Evolutionary conservation across 139 green algal genomes (phyloP).

Genomic region (Deuterostichococcus epilithicus): DNA sequence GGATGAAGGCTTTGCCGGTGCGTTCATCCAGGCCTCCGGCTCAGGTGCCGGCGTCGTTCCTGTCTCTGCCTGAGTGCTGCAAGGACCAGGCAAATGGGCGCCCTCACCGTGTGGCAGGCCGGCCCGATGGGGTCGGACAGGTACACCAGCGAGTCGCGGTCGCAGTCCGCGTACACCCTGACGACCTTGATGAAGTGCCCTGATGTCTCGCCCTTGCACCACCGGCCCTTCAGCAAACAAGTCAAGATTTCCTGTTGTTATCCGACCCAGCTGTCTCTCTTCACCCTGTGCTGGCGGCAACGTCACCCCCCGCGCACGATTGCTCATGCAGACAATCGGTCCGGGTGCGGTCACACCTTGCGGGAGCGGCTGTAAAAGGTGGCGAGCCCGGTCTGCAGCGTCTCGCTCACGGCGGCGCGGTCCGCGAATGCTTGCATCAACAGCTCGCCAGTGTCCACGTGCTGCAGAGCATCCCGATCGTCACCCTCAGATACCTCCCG

Average conservation of each 20-base stretch:
- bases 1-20: too few relatives aligned
- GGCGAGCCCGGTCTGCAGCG: conserved; percentile 82
- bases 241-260: too few relatives aligned
- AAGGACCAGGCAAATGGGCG: neutral
- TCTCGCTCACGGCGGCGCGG: conserved; percentile 77
- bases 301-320: too few relatives aligned
- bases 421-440: conserved; percentile 98
- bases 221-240: conserved; percentile 64
- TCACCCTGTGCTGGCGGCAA: too few relatives aligned
- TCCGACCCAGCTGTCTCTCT: too few relatives aligned
- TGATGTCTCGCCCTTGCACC: conserved; percentile 98
- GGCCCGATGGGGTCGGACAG: conserved; percentile 81
- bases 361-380: conserved; percentile 95
- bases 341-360: too few relatives aligned
- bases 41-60: too few relatives aligned
- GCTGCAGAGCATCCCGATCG: conserved; percentile 43
- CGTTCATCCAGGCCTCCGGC: too few relatives aligned
- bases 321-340: too few relatives aligned
- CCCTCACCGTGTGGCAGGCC: conserved; percentile 80
- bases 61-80: too few relatives aligned
- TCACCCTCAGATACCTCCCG: too few relatives aligned
- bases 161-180: conserved; percentile 80
- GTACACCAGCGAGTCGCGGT: conserved; percentile 94
- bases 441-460: conserved; percentile 93
- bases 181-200: conserved; percentile 86